These are phyloP conservation scores for Diaporthe aspalathi DNA, from an alignment of 2,329 filamentous ascomycete genomes.

Conservation along the genomic window DNA sequence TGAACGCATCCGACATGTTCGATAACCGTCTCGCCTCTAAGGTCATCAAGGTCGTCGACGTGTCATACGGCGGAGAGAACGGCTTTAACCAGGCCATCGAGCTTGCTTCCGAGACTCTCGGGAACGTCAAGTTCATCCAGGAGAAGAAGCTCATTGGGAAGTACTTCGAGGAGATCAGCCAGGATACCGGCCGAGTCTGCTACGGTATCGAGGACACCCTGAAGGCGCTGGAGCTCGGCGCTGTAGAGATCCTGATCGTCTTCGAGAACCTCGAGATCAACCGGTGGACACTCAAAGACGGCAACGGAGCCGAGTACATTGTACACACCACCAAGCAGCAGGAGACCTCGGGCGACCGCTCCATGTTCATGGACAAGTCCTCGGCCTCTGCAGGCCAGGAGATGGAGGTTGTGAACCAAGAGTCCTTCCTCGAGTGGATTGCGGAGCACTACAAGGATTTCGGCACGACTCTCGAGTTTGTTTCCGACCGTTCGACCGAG, in stretches of 20 bases:
- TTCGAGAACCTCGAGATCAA: conserved; percentile 98
- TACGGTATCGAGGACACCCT: conserved; percentile 98
- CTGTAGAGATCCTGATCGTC: conserved; percentile 93
- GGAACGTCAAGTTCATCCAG: conserved; percentile 99
- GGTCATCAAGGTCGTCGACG: conserved; percentile 99
- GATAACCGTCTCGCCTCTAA: conserved; percentile 90
- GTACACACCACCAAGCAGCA: conserved; percentile 90
- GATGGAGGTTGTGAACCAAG: conserved; percentile 91
- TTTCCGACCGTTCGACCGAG: conserved; percentile 96
- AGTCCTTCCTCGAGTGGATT: conserved; percentile 99
- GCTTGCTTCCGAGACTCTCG: conserved; percentile 90
- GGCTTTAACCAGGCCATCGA: conserved; percentile 99
- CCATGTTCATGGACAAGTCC: conserved; percentile 93
- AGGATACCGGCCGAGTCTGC: conserved; percentile 96
- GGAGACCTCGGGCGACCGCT: conserved; percentile 75
- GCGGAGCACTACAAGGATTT: conserved; percentile 99
- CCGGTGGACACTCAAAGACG: conserved; percentile 88
- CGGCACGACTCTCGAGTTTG: conserved; percentile 94
- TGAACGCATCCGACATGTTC: conserved; percentile 98
- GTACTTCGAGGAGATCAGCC: conserved; percentile 99
- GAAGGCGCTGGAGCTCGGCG: conserved; percentile 95
- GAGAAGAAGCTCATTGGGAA: conserved; percentile 99
- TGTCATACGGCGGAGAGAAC: conserved; percentile 98
- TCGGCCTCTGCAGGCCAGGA: conserved; percentile 78
- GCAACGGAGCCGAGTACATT: conserved; percentile 76